Conservation (phyloP, 176 grass and related monocot genomes). For the Phoenix roebelenii region DNA sequence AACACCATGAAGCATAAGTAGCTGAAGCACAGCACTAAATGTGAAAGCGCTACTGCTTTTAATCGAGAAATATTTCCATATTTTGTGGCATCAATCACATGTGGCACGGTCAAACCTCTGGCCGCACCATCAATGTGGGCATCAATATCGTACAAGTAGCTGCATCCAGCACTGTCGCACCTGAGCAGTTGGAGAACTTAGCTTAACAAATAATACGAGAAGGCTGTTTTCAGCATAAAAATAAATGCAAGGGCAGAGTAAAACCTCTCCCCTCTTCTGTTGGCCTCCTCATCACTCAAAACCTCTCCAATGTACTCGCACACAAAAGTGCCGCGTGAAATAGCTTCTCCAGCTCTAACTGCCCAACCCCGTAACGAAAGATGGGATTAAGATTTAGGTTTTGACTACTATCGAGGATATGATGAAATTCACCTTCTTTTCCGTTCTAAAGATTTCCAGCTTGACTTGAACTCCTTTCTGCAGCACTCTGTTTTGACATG, state of each 20-base stretch:
- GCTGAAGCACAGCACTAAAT: too few relatives aligned
- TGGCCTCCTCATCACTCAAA: slow-evolving; percentile 39
- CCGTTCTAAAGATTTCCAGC: slow-evolving; percentile 86
- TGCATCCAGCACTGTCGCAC: slow-evolving; percentile 26
- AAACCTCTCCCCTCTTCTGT: slow-evolving; percentile 46
- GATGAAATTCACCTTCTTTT: slow-evolving; percentile 52
- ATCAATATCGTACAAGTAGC: slow-evolving; percentile 58
- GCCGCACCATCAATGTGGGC: slow-evolving; percentile 49
- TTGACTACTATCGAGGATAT: neutral
- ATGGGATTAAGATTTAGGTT: slow-evolving; percentile 10
- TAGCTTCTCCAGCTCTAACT: slow-evolving; percentile 71
- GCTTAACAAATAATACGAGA: neutral
- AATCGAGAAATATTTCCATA: slow-evolving; percentile 80
- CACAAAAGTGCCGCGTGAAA: slow-evolving; percentile 79
- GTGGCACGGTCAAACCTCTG: slow-evolving; percentile 24
- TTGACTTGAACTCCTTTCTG: slow-evolving; percentile 80
- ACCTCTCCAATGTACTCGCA: slow-evolving; percentile 91
- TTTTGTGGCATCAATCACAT: slow-evolving; percentile 70
- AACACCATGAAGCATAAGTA: too few relatives aligned
- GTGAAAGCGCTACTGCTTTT: too few relatives aligned
- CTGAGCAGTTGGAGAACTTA: slow-evolving; percentile 28
- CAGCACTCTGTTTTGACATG: slow-evolving; percentile 86
- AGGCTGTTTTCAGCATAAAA: neutral
- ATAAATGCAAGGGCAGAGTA: slow-evolving; percentile 1
- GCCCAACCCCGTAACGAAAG: slow-evolving; percentile 77